phyloP scores from a whole-genome alignment of 495 filamentous ascomycete genomes.

The Durotheca rogersii region DNA sequence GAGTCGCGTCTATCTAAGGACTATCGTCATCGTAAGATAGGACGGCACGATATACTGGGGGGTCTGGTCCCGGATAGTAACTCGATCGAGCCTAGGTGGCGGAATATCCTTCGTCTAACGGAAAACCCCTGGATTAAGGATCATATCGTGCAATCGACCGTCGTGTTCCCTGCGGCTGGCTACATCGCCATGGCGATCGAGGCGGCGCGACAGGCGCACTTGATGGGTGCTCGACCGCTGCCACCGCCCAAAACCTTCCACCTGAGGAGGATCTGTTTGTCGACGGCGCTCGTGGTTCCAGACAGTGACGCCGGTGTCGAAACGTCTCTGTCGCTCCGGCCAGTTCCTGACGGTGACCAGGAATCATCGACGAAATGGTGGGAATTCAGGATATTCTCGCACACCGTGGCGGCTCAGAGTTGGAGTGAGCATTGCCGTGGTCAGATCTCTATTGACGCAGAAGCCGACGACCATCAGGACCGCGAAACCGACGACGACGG shows the following conservation, averaged over 20 bases:
- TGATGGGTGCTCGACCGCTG: not conserved
- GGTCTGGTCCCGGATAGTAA: slow-evolving; percentile 29
- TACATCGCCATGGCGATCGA: slow-evolving; percentile 48
- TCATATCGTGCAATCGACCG: slow-evolving; percentile 34
- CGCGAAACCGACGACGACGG: not conserved
- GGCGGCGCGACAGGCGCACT: slow-evolving; percentile 36
- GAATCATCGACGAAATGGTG: not conserved
- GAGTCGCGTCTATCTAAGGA: slow-evolving; percentile 40
- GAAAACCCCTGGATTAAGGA: slow-evolving; percentile 46
- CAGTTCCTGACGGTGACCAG: not conserved
- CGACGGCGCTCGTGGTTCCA: slow-evolving; percentile 33
- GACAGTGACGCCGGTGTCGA: slow-evolving; percentile 29
- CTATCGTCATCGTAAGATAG: slow-evolving; percentile 19
- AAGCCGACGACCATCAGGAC: not conserved
- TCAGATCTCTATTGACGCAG: not conserved
- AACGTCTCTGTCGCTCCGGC: slow-evolving; percentile 29
- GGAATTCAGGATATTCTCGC: not conserved
- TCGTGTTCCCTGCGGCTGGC: slow-evolving; percentile 49
- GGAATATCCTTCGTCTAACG: slow-evolving; percentile 43
- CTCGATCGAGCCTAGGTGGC: slow-evolving; percentile 41
- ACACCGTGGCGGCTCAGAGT: not conserved
- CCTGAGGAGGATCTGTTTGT: slow-evolving; percentile 26
- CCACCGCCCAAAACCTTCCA: not conserved
- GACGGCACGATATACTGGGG: slow-evolving; percentile 47
- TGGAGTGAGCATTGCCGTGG: not conserved